A percentile compares a stretch with the other conserved stretches of the same genome.
These are phyloP conservation scores for Eustoma russellianum DNA, from an alignment of 257 asterid species.

Conservation along the genomic window DNA sequence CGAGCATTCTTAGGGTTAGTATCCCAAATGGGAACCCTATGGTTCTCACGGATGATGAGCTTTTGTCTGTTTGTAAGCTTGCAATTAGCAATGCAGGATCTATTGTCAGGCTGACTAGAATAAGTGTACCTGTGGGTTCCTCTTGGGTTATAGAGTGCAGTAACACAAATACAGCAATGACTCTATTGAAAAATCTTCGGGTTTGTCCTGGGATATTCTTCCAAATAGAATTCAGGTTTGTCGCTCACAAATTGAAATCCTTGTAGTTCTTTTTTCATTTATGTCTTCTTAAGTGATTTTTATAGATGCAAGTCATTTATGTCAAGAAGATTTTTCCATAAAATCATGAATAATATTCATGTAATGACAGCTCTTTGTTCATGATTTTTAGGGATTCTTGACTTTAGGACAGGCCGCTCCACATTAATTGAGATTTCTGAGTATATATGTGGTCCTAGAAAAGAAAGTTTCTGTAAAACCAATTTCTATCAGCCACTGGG, in stretches of 20 bases:
- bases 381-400: too few species aligned
- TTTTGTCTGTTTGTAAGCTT: constrained; percentile 44
- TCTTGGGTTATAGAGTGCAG: constrained; percentile 60
- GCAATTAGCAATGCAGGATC: constrained; percentile 47
- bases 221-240: constrained; percentile 58
- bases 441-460: too few species aligned
- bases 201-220: constrained; percentile 53
- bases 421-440: too few species aligned
- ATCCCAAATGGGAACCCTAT: constrained; percentile 29
- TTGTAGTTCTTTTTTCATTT: background rate
- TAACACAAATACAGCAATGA: constrained; percentile 42
- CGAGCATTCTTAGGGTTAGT: constrained; percentile 37
- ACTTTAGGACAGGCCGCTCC: too few species aligned
- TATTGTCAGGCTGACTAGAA: constrained; percentile 40
- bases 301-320: background rate
- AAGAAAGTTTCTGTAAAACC: too few species aligned
- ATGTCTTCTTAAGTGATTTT: background rate
- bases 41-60: constrained; percentile 46
- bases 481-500: too few species aligned
- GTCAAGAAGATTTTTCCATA: too few species aligned
- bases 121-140: constrained; percentile 30
- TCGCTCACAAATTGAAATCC: background rate
- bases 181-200: constrained; percentile 35
- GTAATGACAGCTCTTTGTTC: too few species aligned
- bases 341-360: too few species aligned